Conservation (phyloP, 2,329 filamentous ascomycete species). For the Diaporthe amygdali region DNA sequence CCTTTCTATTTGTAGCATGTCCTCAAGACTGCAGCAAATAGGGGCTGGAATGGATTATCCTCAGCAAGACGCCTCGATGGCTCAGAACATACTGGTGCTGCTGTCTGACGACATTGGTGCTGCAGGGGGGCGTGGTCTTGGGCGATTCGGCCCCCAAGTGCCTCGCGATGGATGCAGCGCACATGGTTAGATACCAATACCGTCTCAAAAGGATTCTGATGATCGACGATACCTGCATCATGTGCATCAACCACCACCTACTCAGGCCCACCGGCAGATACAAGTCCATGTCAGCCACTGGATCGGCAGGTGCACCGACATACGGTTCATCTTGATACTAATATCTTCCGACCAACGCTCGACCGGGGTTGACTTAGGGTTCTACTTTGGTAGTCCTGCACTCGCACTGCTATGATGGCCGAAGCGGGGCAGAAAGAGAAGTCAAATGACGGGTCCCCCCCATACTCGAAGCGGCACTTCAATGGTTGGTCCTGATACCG, state of each 20-base stretch:
- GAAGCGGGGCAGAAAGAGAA: constrained; percentile 7
- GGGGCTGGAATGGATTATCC: not conserved
- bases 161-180: constrained; percentile 21
- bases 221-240: constrained; percentile 25
- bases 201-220: constrained; percentile 21
- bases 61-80: not conserved
- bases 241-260: constrained; percentile 13
- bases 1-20: not conserved
- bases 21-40: constrained; percentile 4
- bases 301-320: constrained; percentile 16
- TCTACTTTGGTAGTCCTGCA: not conserved
- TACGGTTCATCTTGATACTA: not conserved
- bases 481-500: constrained; percentile 2
- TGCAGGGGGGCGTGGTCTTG: constrained; percentile 14
- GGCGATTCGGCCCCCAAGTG: constrained; percentile 14
- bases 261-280: constrained; percentile 12
- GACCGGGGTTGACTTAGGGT: not conserved
- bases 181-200: constrained; percentile 19
- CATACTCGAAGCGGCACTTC: constrained; percentile 12
- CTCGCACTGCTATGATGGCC: not conserved
- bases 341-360: not conserved
- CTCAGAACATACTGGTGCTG: constrained; percentile 8
- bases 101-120: constrained; percentile 20
- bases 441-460: not conserved
- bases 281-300: constrained; percentile 6